These are phyloP conservation scores for Termitomyces bulborhizus DNA, from an alignment of 768 basidiomycete species.

Conservation along the genomic window DNA sequence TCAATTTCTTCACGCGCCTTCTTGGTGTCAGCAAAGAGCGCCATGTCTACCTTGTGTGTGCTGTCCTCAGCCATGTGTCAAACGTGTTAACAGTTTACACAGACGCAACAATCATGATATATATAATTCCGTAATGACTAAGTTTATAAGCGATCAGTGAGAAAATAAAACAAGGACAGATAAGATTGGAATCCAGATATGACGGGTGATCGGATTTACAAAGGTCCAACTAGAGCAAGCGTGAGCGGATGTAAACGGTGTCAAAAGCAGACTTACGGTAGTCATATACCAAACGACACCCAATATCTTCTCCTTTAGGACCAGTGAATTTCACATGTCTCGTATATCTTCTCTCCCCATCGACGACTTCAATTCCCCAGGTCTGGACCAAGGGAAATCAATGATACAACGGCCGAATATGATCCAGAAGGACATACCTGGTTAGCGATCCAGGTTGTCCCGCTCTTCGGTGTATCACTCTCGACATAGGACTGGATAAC, in stretches of 20 bases:
- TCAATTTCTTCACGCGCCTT: conserved; percentile 1
- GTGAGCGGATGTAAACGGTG: not conserved
- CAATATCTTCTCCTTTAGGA: conserved; percentile 49
- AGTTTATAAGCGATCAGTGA: conserved; percentile 1
- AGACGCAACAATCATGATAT: not conserved
- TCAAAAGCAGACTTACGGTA: conserved; percentile 41
- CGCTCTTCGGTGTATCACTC: conserved; percentile 62
- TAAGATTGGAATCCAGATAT: not conserved
- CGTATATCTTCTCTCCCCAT: conserved; percentile 54
- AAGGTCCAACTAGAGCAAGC: not conserved
- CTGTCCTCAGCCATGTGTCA: conserved; percentile 8
- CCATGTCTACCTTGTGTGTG: not conserved
- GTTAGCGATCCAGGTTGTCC: conserved; percentile 51
- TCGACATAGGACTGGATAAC: conserved; percentile 41
- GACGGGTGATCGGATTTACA: not conserved
- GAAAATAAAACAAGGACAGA: not conserved
- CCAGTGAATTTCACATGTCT: conserved; percentile 62
- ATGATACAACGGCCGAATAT: not conserved
- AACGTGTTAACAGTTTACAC: not conserved
- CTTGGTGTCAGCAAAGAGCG: not conserved
- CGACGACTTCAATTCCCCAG: conserved; percentile 61
- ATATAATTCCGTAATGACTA: not conserved
- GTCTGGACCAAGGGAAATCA: conserved; percentile 20
- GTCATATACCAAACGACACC: conserved; percentile 57
- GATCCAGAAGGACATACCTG: conserved; percentile 37